Evolutionary conservation across 768 basidiomycete species (phyloP), one percentile per base, ranked within the genome.

Genomic region (Suillus paluster): DNA sequence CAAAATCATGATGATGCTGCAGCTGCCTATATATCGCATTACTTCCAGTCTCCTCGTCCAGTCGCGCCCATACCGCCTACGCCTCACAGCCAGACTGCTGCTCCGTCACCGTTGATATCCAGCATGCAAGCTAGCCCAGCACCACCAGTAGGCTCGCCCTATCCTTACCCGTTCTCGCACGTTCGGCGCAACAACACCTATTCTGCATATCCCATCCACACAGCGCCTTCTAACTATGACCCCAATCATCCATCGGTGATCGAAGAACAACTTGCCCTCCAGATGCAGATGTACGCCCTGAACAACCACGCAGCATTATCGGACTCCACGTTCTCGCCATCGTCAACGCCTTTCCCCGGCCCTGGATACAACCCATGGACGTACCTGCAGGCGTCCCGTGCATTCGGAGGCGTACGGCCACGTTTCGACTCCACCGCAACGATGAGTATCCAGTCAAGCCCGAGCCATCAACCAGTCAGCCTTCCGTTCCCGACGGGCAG

Each of bases 31-130:
- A 77, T 89, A 42, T 85, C 86, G 59, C 71, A 82, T 0, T 89
- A 87, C 68, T 77, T 86, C 23, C 83, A 81, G 30, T 82, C 86
- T 1, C 79, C 83, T 4, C 86, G 91, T 0, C 91, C 90, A 0
- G 84, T 86, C 61, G 91, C 90, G 0, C 92, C 92, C 19, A 82
- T 92, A 44, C 91, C 92, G 0, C 91, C 92, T 0, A 93, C 92
- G 0, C 91, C 90, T 4, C 89, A 90, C 59, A 88, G 84, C 54
- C 87, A 90, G 61, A 90, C 89, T 0, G 84, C 88, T 9, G 88
- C 89, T 1, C 88, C 89, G 0, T 88, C 90, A 0, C 90, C 91
- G 0, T 75, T 87, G 27, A 71, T 88, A 23, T 84, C 86, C 2
- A 81, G 80, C 45, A 79, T 78, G 60, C 83, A 83, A 52, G 79